Conservation (phyloP, 2,329 filamentous ascomycete species). For the Penicillium brasilianum region DNA sequence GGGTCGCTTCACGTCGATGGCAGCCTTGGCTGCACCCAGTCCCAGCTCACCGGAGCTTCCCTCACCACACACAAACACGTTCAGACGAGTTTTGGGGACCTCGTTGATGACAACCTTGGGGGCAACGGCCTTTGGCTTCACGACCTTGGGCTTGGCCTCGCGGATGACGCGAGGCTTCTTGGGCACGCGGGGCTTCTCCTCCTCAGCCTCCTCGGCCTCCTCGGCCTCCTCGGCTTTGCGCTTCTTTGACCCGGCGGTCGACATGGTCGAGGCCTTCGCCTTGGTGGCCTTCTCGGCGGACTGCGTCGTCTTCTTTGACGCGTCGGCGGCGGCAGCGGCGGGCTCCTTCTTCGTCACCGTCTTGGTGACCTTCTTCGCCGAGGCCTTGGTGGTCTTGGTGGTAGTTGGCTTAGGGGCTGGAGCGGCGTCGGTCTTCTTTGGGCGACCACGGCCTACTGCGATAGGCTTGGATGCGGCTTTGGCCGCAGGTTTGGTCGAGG, state of each 20-base stretch:
- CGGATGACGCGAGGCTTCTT: conserved; percentile 40
- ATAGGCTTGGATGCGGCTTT: conserved; percentile 24
- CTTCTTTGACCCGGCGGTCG: no score
- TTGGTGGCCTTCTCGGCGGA: conserved; percentile 14
- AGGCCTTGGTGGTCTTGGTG: conserved; percentile 20
- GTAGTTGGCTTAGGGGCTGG: conserved; percentile 23
- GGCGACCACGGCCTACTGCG: conserved; percentile 16
- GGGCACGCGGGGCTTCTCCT: conserved; percentile 34
- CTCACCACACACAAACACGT: conserved; percentile 81
- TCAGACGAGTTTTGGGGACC: conserved; percentile 61
- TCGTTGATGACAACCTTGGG: conserved; percentile 63
- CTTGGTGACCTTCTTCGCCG: conserved; percentile 20
- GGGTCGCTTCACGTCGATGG: conserved; percentile 75
- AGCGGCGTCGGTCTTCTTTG: conserved; percentile 24
- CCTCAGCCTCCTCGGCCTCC: conserved; percentile 31
- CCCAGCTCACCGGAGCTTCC: conserved; percentile 82
- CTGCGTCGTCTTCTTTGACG: conserved; percentile 1
- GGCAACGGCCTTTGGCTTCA: conserved; percentile 33
- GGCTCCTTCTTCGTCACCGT: conserved; percentile 2
- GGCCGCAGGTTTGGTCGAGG: conserved; percentile 28
- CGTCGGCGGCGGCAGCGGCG: neutral
- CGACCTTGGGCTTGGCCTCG: conserved; percentile 38
- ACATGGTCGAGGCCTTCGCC: conserved; percentile 4
- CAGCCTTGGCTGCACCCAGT: conserved; percentile 69
- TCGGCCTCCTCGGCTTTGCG: conserved; percentile 34